Conservation (phyloP, 805 yeast genomes). For the Ogataea salicorniae region DNA sequence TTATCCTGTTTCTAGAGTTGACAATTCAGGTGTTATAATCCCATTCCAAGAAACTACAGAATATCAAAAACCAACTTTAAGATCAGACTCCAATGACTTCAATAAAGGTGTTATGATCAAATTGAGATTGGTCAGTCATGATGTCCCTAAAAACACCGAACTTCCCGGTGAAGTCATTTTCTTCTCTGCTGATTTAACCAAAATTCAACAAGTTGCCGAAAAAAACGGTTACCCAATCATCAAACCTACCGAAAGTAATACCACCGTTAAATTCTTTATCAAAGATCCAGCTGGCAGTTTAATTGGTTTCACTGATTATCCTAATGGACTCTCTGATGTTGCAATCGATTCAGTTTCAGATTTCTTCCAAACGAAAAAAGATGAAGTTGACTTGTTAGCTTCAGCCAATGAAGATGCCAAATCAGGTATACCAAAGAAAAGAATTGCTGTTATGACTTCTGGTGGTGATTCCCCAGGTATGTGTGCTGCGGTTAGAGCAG, state of each 20-base stretch:
- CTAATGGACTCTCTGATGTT: slow-evolving; percentile 33
- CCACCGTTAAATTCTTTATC: slow-evolving; percentile 30
- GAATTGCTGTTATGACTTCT: slow-evolving; percentile 92
- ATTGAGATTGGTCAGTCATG: slow-evolving; percentile 37
- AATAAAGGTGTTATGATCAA: slow-evolving; percentile 43
- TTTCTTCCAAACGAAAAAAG: slow-evolving; percentile 4
- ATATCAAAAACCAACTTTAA: slow-evolving; percentile 19
- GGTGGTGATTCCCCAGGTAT: slow-evolving; percentile 99
- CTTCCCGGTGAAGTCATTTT: slow-evolving; percentile 35
- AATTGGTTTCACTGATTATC: slow-evolving; percentile 49
- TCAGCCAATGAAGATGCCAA: not conserved
- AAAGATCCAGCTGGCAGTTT: slow-evolving; percentile 64
- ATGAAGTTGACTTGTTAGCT: not conserved
- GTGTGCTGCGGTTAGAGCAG: slow-evolving; percentile 95
- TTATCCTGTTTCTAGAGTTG: slow-evolving; percentile 41
- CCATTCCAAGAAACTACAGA: slow-evolving; percentile 36
- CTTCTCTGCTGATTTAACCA: slow-evolving; percentile 36
- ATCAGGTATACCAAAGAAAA: slow-evolving; percentile 13
- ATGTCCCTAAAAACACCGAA: slow-evolving; percentile 30
- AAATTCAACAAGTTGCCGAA: slow-evolving; percentile 17
- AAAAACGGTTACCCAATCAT: slow-evolving; percentile 17
- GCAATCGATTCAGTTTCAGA: slow-evolving; percentile 1
- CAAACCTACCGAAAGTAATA: slow-evolving; percentile 6
- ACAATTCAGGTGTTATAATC: slow-evolving; percentile 13
- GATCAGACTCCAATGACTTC: slow-evolving; percentile 7